These are phyloP conservation scores for Alnus glutinosa DNA, from an alignment of 306 rosid species.

Conservation along the genomic window DNA sequence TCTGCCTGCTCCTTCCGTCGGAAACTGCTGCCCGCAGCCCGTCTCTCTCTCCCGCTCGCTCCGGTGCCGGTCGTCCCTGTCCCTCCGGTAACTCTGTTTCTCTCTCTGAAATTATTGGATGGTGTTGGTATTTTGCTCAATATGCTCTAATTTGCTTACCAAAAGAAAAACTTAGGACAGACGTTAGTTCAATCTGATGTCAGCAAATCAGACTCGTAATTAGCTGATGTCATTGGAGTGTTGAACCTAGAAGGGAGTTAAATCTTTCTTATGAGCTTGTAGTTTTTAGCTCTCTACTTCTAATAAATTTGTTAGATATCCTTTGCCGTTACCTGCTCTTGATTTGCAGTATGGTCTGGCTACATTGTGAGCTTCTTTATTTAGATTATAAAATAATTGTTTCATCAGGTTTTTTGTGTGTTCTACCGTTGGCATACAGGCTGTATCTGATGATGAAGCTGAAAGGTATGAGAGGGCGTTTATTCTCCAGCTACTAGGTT, in stretches of 20 bases:
- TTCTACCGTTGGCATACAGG: constrained; percentile 45
- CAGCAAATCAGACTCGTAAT: background rate
- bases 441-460: constrained; percentile 67
- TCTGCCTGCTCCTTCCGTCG: too few relatives aligned
- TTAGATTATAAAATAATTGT: constrained; percentile 2
- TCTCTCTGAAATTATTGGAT: too few relatives aligned
- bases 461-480: constrained; percentile 83
- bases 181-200: too few relatives aligned
- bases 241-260: too few relatives aligned
- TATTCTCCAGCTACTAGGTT: constrained; percentile 65
- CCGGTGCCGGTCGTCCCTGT: too few relatives aligned
- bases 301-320: background rate
- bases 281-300: background rate
- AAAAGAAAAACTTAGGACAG: too few relatives aligned
- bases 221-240: background rate
- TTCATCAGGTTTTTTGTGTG: constrained; percentile 4
- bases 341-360: constrained; percentile 8
- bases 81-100: too few relatives aligned
- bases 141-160: too few relatives aligned
- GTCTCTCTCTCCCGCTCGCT: too few relatives aligned
- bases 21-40: too few relatives aligned
- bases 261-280: too few relatives aligned
- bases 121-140: too few relatives aligned
- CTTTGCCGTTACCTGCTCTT: constrained; percentile 6
- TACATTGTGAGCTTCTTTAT: constrained; percentile 15